Conservation (phyloP, 2,329 filamentous ascomycete genomes). For the Zymoseptoria tritici region DNA sequence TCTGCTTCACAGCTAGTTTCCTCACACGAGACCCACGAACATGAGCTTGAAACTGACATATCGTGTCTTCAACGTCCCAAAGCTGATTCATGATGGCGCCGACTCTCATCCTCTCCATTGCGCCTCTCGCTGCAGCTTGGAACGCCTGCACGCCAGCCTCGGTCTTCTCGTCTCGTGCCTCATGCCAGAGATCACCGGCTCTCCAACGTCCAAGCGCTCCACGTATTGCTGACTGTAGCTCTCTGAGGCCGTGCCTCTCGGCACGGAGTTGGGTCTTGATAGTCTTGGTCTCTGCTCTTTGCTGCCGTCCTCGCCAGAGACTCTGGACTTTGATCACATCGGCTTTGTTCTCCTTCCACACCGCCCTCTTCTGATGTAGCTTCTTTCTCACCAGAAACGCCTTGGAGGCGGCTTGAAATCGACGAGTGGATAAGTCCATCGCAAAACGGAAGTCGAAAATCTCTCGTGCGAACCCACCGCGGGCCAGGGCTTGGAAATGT, state of each 20-base stretch:
- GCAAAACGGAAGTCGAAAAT: slow-evolving; percentile 72
- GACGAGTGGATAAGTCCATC: slow-evolving; percentile 73
- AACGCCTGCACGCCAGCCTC: slow-evolving; percentile 31
- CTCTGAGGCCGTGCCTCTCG: slow-evolving; percentile 40
- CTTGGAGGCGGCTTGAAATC: slow-evolving; percentile 70
- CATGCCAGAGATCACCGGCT: slow-evolving; percentile 45
- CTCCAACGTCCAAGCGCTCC: slow-evolving; percentile 48
- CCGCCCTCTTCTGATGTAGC: slow-evolving; percentile 54
- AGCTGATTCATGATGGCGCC: slow-evolving; percentile 77
- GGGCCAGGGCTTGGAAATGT: slow-evolving; percentile 76
- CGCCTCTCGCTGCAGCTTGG: slow-evolving; percentile 53
- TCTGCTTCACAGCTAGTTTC: slow-evolving; percentile 54
- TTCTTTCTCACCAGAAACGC: slow-evolving; percentile 66
- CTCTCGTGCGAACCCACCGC: slow-evolving; percentile 81
- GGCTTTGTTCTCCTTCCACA: slow-evolving; percentile 60
- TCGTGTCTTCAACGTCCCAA: slow-evolving; percentile 73
- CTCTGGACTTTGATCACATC: slow-evolving; percentile 76
- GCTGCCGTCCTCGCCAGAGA: slow-evolving; percentile 61
- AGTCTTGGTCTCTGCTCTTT: slow-evolving; percentile 38
- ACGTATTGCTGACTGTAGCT: slow-evolving; percentile 38
- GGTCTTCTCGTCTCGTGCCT: slow-evolving; percentile 26
- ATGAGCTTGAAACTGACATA: slow-evolving; percentile 75
- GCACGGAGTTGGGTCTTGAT: slow-evolving; percentile 42
- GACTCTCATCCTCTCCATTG: slow-evolving; percentile 66
- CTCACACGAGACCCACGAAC: slow-evolving; percentile 44